phyloP scores from a whole-genome alignment of 2,329 filamentous ascomycete genomes.

The Paracoccidioides lutzii region DNA sequence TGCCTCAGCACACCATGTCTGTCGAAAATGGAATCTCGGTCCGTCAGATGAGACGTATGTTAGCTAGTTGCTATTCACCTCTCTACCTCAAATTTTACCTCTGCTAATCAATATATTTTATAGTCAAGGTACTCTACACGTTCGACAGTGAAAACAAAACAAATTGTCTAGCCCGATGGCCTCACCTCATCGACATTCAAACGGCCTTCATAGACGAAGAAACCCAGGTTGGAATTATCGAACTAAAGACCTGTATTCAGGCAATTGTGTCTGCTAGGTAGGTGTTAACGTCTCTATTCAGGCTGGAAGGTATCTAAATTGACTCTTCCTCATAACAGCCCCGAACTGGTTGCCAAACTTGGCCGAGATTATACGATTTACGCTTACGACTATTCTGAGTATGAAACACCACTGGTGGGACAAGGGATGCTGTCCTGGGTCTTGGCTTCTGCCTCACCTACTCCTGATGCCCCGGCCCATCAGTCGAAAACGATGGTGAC shows the following conservation, averaged over 20 bases:
- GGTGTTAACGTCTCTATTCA: slow-evolving; percentile 12
- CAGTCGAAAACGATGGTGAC: slow-evolving; percentile 61
- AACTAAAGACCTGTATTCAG: slow-evolving; percentile 74
- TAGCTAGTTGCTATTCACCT: not conserved
- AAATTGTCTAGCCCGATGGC: slow-evolving; percentile 78
- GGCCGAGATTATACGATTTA: slow-evolving; percentile 90
- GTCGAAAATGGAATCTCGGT: slow-evolving; percentile 43
- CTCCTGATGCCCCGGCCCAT: slow-evolving; percentile 42
- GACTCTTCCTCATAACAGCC: slow-evolving; percentile 40
- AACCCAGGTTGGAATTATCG: slow-evolving; percentile 72
- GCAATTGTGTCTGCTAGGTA: slow-evolving; percentile 57
- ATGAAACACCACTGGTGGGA: slow-evolving; percentile 81
- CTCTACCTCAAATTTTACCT: not conserved
- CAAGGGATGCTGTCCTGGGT: slow-evolving; percentile 90
- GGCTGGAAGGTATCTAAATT: slow-evolving; percentile 4
- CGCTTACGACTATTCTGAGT: slow-evolving; percentile 91
- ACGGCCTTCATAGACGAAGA: slow-evolving; percentile 68
- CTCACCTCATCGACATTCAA: slow-evolving; percentile 65
- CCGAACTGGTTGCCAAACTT: slow-evolving; percentile 64
- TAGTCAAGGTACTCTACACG: slow-evolving; percentile 94
- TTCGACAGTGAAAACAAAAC: slow-evolving; percentile 83
- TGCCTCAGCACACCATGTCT: slow-evolving; percentile 23
- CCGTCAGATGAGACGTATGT: slow-evolving; percentile 56
- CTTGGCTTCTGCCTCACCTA: slow-evolving; percentile 48
- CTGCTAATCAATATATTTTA: slow-evolving; percentile 5